A percentile compares a stretch with the other conserved stretches of the same genome.
These are phyloP conservation scores for Coemansia sp. DNA, from an alignment of 192 early-diverging fungal species.

Conservation along the genomic window DNA sequence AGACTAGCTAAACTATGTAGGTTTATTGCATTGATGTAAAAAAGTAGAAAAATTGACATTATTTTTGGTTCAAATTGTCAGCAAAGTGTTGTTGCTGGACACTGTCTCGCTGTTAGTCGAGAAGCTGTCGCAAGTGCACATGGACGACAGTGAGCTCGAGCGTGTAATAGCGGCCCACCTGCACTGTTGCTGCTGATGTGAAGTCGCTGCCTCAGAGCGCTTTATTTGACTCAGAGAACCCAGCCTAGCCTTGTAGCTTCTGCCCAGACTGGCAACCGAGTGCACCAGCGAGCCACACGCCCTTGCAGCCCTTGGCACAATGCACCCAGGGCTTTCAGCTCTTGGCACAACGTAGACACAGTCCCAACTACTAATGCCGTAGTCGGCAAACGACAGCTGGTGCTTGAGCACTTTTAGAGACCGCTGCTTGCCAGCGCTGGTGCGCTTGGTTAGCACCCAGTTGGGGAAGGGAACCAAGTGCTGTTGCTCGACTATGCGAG, in stretches of 20 bases:
- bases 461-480: neutral
- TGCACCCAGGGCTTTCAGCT: neutral
- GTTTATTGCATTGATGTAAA: neutral
- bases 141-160: neutral
- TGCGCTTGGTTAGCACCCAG: constrained; percentile 20
- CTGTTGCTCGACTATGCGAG: neutral
- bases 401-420: constrained; percentile 1
- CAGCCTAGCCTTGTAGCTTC: neutral
- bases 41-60: neutral
- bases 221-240: neutral
- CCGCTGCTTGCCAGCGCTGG: neutral
- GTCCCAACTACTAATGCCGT: constrained; percentile 34
- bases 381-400: constrained; percentile 14
- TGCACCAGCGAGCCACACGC: neutral
- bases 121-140: neutral
- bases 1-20: too few species aligned
- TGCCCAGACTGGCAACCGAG: too few species aligned
- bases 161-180: neutral
- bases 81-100: neutral
- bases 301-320: neutral
- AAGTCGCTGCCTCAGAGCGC: too few species aligned
- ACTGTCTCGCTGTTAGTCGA: neutral
- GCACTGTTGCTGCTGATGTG: neutral
- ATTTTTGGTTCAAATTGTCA: neutral
- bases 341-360: constrained; percentile 15